These are phyloP conservation scores for Pythium coloratum DNA, from an alignment of 352 stramenopile species.

Conservation along the genomic window DNA sequence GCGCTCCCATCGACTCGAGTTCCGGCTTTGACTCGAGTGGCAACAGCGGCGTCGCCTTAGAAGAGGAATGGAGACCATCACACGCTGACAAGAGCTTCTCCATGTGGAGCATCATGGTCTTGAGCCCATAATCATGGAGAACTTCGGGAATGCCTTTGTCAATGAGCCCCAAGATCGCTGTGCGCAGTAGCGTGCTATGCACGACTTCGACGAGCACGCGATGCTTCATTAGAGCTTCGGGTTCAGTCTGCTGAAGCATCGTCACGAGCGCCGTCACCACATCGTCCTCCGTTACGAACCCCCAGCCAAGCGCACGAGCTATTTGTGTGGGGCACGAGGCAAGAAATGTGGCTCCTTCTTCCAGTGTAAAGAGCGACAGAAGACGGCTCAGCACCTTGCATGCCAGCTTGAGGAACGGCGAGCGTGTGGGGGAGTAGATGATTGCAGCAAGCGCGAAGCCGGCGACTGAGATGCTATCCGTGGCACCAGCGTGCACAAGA, in stretches of 20 bases:
- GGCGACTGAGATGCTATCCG: conserved; percentile 16
- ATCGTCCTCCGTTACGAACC: background rate
- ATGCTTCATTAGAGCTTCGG: conserved; percentile 27
- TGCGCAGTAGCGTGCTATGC: conserved; percentile 29
- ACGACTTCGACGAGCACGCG: conserved; percentile 27
- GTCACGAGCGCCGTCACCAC: conserved; percentile 23
- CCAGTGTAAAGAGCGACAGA: conserved; percentile 19
- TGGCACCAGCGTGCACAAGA: conserved; percentile 21
- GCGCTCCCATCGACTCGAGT: background rate
- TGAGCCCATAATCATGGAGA: conserved; percentile 30
- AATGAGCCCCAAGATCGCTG: conserved; percentile 31
- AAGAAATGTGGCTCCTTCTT: conserved; percentile 17
- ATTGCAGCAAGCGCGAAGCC: conserved; percentile 23
- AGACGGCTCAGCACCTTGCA: conserved; percentile 23
- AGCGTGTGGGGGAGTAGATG: background rate
- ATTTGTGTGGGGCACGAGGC: conserved; percentile 15
- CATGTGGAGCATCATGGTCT: conserved; percentile 22
- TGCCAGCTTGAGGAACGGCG: conserved; percentile 18
- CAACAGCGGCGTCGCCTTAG: background rate
- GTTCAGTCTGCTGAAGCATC: conserved; percentile 22
- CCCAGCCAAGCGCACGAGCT: conserved; percentile 20
- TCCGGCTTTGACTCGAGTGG: background rate
- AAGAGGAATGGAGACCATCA: background rate
- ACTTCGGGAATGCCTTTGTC: conserved; percentile 32
- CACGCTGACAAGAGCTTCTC: conserved; percentile 7